Evolutionary conservation across 2,329 filamentous ascomycete species (phyloP), one percentile per base, ranked within the genome.

Genomic region (Paecilomyces sp.): DNA sequence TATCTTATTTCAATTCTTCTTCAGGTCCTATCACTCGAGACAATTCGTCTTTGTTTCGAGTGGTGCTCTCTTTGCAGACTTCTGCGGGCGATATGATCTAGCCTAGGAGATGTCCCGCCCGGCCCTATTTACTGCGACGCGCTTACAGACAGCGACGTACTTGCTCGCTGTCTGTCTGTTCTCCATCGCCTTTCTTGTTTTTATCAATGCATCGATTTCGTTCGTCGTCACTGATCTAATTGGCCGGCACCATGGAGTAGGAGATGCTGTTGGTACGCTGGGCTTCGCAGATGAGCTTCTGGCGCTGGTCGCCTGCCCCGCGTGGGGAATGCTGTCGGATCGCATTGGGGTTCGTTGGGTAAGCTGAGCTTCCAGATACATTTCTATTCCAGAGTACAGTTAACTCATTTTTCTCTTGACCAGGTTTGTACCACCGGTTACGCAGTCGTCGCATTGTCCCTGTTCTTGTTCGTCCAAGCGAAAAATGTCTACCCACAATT

Each of bases 401-500:
- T 28, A 3, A 22, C 55, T 61, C 34, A 59, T 15, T 1, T 13
- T 22, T 2, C 28, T 8, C 18, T 18, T 51, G 3, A 12, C 11
- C 61, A 80, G 78, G 78, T 80, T 28, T 79, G 77, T 64, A 88
- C 92, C 25, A 75, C 89, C 47, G 94, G 94, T 7, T 99, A 97
- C 72, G 75, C 83, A 25, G 84, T 97, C 65, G 89, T 97, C 58
- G 92, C 89, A 0, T 63, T 92, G 12, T 85, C 91, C 22, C 77
- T 99, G 61, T 83, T 89, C 54, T 73, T 92, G 13, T 90, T 96
- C 68, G 92, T 97, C 28, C 91, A 95, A 80, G 91, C 91, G 30
- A 82, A 80, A 66, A 91, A 92, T 75, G 85, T 97, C 8, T 97
- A 96, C 75, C 93, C 94, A 9, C 88, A 96, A 72, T 80, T 99